Percentiles rank a stretch among this genome's conserved stretches.
phyloP scores from a whole-genome alignment of 257 asterid genomes.

The Solanum bulbocastanum region DNA sequence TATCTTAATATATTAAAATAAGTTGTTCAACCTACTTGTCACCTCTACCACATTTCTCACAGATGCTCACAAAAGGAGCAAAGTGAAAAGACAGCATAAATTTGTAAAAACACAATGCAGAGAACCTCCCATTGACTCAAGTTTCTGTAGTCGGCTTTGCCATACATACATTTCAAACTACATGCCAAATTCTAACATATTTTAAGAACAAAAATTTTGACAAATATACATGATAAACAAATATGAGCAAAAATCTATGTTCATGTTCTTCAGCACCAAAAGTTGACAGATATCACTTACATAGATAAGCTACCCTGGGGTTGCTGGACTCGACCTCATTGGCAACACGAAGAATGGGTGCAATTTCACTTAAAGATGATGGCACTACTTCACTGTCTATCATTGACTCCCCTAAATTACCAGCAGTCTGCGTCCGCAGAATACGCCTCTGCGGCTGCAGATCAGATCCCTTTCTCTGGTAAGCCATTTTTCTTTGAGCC shows the following conservation, averaged over 20 bases:
- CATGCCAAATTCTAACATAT: neutral
- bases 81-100: neutral
- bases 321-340: slow-evolving; percentile 89
- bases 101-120: neutral
- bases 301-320: slow-evolving; percentile 90
- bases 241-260: neutral
- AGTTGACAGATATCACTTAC: slow-evolving; percentile 36
- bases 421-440: slow-evolving; percentile 89
- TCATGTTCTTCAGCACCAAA: neutral
- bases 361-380: slow-evolving; percentile 87
- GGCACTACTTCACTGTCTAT: slow-evolving; percentile 99
- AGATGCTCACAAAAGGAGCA: neutral
- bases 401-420: slow-evolving; percentile 92
- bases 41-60: neutral
- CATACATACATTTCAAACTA: neutral
- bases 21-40: neutral
- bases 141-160: neutral
- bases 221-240: neutral
- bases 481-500: slow-evolving; percentile 62
- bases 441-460: slow-evolving; percentile 65
- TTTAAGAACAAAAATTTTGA: neutral
- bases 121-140: neutral
- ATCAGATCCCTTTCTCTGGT: slow-evolving; percentile 82
- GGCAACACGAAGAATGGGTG: slow-evolving; percentile 98
- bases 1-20: neutral